Percentiles rank a stretch among this genome's conserved stretches.
These are phyloP conservation scores for Discostella stelligeroides DNA, from an alignment of 108 stramenopile genomes.

Conservation along the genomic window DNA sequence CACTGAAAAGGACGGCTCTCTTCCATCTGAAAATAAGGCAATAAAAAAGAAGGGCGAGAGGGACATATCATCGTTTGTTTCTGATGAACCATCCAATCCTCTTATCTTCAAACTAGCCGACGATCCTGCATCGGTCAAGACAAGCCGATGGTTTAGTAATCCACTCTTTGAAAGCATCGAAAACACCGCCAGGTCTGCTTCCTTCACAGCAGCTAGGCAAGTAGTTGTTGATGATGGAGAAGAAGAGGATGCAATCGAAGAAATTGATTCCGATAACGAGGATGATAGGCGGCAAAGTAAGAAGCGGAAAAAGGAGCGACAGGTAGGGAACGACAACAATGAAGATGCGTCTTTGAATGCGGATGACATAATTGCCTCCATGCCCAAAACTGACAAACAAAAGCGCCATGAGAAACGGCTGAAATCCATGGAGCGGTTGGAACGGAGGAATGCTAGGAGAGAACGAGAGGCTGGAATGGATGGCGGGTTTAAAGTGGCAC, in stretches of 20 bases:
- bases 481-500: slow-evolving; percentile 74
- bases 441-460: slow-evolving; percentile 77
- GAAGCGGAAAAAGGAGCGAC: slow-evolving; percentile 15
- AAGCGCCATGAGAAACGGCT: slow-evolving; percentile 92
- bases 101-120: slow-evolving; percentile 78
- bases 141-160: slow-evolving; percentile 93
- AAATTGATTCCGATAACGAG: slow-evolving; percentile 52
- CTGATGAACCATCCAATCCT: slow-evolving; percentile 58
- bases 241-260: slow-evolving; percentile 34
- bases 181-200: slow-evolving; percentile 64
- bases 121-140: slow-evolving; percentile 81
- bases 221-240: slow-evolving; percentile 27
- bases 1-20: no score
- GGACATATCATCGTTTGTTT: background rate
- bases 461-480: slow-evolving; percentile 73
- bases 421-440: slow-evolving; percentile 88
- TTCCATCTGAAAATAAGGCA: slow-evolving; percentile 50
- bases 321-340: slow-evolving; percentile 22
- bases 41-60: slow-evolving; percentile 30
- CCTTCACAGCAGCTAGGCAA: slow-evolving; percentile 27
- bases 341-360: slow-evolving; percentile 58
- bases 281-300: slow-evolving; percentile 28
- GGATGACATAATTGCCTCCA: slow-evolving; percentile 79
- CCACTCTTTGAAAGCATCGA: slow-evolving; percentile 89
- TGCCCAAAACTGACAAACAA: slow-evolving; percentile 98